Evolutionary conservation across 495 filamentous ascomycete genomes (phyloP), one percentile per base, ranked within the genome.

Genomic region (Paragyromitra xinjiangensis): DNA sequence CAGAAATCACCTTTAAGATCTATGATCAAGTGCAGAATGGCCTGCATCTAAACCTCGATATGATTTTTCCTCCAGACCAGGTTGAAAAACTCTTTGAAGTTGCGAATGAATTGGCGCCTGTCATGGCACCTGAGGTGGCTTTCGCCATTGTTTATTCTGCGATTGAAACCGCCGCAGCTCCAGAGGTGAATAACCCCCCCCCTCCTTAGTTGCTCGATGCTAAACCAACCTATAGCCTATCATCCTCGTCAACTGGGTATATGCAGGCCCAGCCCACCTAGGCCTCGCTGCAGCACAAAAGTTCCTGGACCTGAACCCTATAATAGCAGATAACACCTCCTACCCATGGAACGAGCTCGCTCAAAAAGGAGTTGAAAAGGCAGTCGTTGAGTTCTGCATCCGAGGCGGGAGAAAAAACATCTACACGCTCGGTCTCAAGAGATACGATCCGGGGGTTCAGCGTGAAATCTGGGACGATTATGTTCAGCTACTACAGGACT

Each of bases 1-100:
- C 72, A 6, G 40, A 75, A 11, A 66, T 66, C 1, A 75, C 48
- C n/a, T 73, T 89, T 78, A 90, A 88, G 78, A 86, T 87, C 55
- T 19, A 86, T 82, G n/a, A 69, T 84, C 53, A 75, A 84, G 62
- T 34, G 3, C 58, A 70, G 34, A 14, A 26, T 11, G 68, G 68
- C 40, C 12, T 29, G 8, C 68, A 70, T 62, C 39, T 70, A 5
- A 61, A 26, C 37, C 37, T 14, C 6, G 68, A 70, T 34, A 24
- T 70, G 19, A 51, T 70, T 51, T 70, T 70, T 19, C 3, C 68
- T 12, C 39, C 53, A 3, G 68, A 62, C 24, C 45, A 70, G 24
- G 16, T 70, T 9, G 56, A 62, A 55, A 16, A 48, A 19, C 14
- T 62, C 12, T 70, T 61, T 45, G 29, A 58, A 14, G 55, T 58